Conservation (phyloP, 805 yeast genomes). For the Saccharomycopsis amapae region DNA sequence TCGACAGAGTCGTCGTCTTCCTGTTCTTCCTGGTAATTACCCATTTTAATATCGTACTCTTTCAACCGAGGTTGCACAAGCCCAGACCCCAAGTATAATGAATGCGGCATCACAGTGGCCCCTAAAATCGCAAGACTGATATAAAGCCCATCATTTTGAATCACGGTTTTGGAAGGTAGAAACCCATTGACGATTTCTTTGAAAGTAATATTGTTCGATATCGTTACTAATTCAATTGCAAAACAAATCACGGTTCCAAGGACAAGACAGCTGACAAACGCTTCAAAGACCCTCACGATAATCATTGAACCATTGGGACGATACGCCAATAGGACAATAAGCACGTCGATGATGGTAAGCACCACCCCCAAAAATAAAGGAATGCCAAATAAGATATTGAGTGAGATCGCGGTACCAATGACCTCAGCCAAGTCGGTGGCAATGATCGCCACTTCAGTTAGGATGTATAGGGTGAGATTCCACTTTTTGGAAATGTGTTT, state of each 20-base stretch:
- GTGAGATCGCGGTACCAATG: constrained; percentile 93
- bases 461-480: constrained; percentile 44
- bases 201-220: constrained; percentile 45
- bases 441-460: constrained; percentile 86
- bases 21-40: constrained; percentile 29
- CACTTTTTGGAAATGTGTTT: constrained; percentile 58
- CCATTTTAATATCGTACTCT: constrained; percentile 61
- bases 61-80: constrained; percentile 77
- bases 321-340: constrained; percentile 81
- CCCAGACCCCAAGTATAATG: constrained; percentile 77
- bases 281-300: constrained; percentile 73
- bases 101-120: constrained; percentile 95
- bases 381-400: constrained; percentile 71
- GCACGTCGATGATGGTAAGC: constrained; percentile 77
- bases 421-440: constrained; percentile 97
- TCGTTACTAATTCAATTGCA: constrained; percentile 65
- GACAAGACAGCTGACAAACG: constrained; percentile 70
- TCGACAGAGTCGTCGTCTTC: constrained; percentile 31
- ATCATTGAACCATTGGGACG: constrained; percentile 76
- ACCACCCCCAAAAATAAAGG: constrained; percentile 82
- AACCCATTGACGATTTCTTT: constrained; percentile 66
- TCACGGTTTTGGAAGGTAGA: constrained; percentile 43
- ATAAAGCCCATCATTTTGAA: constrained; percentile 62
- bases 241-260: constrained; percentile 81
- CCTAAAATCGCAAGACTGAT: constrained; percentile 80